phyloP scores from a whole-genome alignment of 164 flowering plant species.

The Stephania cephalantha region DNA sequence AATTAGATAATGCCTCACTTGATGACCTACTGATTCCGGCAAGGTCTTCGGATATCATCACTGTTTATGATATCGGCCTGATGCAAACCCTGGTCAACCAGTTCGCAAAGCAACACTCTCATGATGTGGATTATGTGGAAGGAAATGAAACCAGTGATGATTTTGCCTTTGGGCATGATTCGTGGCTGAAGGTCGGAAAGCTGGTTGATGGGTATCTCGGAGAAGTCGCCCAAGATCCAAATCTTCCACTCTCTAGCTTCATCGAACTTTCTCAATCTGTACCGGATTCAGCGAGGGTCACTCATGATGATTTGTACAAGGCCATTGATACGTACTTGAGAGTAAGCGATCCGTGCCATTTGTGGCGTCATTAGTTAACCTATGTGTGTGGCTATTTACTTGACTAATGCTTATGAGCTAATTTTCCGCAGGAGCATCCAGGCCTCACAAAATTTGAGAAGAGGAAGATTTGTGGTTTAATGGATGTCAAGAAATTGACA shows the following conservation, averaged over 20 bases:
- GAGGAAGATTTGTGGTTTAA: conserved; percentile 61
- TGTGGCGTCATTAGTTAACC: background rate
- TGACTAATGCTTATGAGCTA: background rate
- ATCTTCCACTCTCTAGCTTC: conserved; percentile 45
- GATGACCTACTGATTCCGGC: conserved; percentile 75
- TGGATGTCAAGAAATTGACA: conserved; percentile 75
- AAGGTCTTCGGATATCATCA: conserved; percentile 30
- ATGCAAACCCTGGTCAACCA: conserved; percentile 46
- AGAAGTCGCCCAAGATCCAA: conserved; percentile 59
- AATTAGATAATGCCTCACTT: conserved; percentile 63
- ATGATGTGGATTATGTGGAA: conserved; percentile 21
- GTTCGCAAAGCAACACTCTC: conserved; percentile 28
- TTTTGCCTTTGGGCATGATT: conserved; percentile 35
- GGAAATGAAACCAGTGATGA: conserved; percentile 28
- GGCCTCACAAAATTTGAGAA: conserved; percentile 57
- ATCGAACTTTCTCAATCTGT: conserved; percentile 44
- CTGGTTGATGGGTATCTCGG: conserved; percentile 68
- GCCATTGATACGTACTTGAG: conserved; percentile 74
- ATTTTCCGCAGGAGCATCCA: conserved; percentile 55
- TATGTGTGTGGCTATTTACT: background rate
- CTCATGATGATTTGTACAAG: conserved; percentile 69
- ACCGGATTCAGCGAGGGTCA: conserved; percentile 64
- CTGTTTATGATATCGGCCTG: conserved; percentile 61
- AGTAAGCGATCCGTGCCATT: conserved; percentile 29
- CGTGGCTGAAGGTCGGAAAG: conserved; percentile 50